Percentiles rank a stretch among this genome's conserved stretches.
Evolutionary conservation across 768 basidiomycete species (phyloP).

Genomic region (Auriscalpium vulgare): DNA sequence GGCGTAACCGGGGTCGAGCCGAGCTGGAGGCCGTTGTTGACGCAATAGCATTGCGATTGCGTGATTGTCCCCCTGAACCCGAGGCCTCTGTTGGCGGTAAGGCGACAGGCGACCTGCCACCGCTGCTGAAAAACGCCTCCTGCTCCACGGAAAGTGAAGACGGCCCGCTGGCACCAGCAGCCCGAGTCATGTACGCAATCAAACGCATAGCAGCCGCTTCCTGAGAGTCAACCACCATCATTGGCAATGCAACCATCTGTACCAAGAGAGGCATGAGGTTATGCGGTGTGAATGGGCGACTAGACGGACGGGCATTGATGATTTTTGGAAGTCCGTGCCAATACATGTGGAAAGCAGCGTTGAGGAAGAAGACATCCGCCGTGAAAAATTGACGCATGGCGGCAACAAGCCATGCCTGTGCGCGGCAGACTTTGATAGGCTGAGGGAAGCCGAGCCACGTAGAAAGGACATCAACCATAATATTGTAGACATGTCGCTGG

Average conservation of each 20-base stretch:
- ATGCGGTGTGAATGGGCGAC: neutral
- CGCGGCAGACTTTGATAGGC: neutral
- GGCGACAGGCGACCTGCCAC: no score
- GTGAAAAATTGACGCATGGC: neutral
- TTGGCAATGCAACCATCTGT: neutral
- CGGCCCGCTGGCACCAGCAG: neutral
- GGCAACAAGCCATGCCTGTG: neutral
- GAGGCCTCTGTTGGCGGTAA: no score
- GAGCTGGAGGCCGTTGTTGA: no score
- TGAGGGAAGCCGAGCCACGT: neutral
- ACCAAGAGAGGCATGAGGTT: neutral
- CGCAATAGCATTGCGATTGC: no score
- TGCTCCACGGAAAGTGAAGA: no score
- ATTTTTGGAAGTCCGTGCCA: neutral
- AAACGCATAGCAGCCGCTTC: neutral
- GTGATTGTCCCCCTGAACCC: no score
- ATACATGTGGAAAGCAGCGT: neutral
- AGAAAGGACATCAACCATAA: neutral
- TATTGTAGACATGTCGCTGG: neutral
- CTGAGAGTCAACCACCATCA: neutral
- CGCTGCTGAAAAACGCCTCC: no score
- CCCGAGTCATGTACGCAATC: neutral
- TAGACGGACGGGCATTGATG: neutral
- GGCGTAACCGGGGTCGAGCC: no score
- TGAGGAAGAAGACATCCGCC: neutral